These are phyloP conservation scores for Alternaria burnsii DNA, from an alignment of 2,329 filamentous ascomycete species.

Conservation along the genomic window DNA sequence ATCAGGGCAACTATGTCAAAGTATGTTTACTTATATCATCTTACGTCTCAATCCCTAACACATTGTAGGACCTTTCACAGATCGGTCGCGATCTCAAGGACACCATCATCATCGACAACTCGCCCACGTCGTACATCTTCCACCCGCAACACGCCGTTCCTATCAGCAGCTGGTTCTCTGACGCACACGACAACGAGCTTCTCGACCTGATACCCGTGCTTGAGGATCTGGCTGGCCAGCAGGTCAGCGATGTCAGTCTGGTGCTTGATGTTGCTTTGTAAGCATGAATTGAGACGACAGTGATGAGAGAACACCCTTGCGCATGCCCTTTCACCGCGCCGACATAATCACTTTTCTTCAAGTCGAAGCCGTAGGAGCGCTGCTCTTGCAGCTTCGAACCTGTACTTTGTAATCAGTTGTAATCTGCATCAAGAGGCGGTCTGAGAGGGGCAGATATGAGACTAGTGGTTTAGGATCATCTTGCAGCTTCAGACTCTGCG, in stretches of 20 bases:
- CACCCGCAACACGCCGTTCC: constrained; percentile 98
- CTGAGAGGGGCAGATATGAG: constrained; percentile 14
- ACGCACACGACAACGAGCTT: constrained; percentile 98
- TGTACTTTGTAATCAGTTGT: constrained; percentile 53
- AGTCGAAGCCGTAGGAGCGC: constrained; percentile 11
- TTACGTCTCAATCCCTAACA: neutral
- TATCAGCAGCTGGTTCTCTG: constrained; percentile 99
- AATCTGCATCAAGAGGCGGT: constrained; percentile 47
- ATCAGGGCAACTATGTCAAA: constrained; percentile 99
- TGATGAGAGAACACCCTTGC: constrained; percentile 35
- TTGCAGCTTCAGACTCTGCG: constrained; percentile 6
- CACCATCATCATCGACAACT: constrained; percentile 99
- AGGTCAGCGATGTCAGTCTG: constrained; percentile 94
- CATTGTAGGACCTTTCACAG: constrained; percentile 81
- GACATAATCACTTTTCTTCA: constrained; percentile 32
- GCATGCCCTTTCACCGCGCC: constrained; percentile 34
- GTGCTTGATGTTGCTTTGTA: constrained; percentile 87
- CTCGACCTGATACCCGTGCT: constrained; percentile 97
- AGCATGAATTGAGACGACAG: constrained; percentile 32
- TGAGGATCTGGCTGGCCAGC: constrained; percentile 88
- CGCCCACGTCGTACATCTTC: constrained; percentile 98
- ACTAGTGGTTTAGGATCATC: constrained; percentile 3
- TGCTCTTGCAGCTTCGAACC: constrained; percentile 16
- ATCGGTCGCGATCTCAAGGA: constrained; percentile 94
- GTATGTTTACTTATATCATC: constrained; percentile 42